phyloP scores from a whole-genome alignment of 1,284 basidiomycete species.

The Rhodotorula sp. region DNA sequence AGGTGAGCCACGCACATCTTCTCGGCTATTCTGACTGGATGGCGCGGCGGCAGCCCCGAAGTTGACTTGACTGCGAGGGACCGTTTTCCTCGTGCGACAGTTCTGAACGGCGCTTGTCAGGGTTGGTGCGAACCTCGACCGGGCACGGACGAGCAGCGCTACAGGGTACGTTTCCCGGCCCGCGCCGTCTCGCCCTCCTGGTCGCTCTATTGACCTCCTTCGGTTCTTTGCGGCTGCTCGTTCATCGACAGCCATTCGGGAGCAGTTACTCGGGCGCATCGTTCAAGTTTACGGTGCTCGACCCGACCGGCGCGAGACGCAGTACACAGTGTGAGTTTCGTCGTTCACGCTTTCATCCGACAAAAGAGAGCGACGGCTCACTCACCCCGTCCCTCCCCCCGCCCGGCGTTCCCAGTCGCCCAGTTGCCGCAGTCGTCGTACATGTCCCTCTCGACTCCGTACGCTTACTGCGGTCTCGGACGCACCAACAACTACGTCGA shows the following conservation, averaged over 20 bases:
- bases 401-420: slow-evolving; percentile 58
- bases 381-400: neutral
- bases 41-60: too few relatives aligned
- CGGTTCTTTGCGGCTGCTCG: too few relatives aligned
- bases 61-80: slow-evolving; percentile 51
- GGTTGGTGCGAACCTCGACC: slow-evolving; percentile 69
- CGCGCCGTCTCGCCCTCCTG: slow-evolving; percentile 47
- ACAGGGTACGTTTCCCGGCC: slow-evolving; percentile 19
- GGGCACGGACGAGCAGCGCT: slow-evolving; percentile 54
- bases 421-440: slow-evolving; percentile 92
- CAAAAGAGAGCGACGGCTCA: too few relatives aligned
- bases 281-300: slow-evolving; percentile 95
- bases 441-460: slow-evolving; percentile 82
- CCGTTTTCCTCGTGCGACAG: slow-evolving; percentile 51
- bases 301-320: slow-evolving; percentile 82
- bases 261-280: slow-evolving; percentile 91
- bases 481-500: slow-evolving; percentile 99
- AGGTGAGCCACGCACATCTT: too few relatives aligned
- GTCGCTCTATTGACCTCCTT: slow-evolving; percentile 57
- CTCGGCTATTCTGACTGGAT: too few relatives aligned
- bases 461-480: slow-evolving; percentile 93
- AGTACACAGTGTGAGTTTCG: slow-evolving; percentile 73
- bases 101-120: slow-evolving; percentile 88
- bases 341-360: neutral
- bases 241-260: slow-evolving; percentile 91